A percentile compares a stretch with the other conserved stretches of the same genome.
Conservation (phyloP, 257 asterid genomes). For the Solanum bulbocastanum region DNA sequence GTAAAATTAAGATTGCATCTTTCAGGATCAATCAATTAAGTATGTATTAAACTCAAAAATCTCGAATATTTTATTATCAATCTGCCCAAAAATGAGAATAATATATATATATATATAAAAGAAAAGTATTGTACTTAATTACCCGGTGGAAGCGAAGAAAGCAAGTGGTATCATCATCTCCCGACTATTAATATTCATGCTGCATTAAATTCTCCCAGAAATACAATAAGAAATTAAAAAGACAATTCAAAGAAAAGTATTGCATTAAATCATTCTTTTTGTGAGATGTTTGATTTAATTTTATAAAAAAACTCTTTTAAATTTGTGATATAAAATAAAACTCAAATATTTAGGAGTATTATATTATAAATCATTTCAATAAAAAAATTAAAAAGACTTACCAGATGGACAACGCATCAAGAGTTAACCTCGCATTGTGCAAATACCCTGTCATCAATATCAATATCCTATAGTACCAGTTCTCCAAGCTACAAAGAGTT, state of each 20-base stretch:
- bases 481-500: constrained; percentile 41
- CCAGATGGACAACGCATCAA: constrained; percentile 47
- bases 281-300: no score
- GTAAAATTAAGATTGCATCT: background rate
- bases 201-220: background rate
- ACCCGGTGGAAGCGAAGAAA: constrained; percentile 58
- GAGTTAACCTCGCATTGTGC: constrained; percentile 28
- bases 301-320: no score
- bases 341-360: no score
- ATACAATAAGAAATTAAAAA: background rate
- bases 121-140: background rate
- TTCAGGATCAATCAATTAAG: background rate
- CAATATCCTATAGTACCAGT: constrained; percentile 50
- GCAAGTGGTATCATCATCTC: constrained; percentile 49
- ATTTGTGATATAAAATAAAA: no score
- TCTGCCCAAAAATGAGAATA: no score
- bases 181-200: constrained; percentile 40
- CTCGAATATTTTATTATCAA: no score
- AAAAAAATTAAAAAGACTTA: background rate
- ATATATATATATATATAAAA: no score
- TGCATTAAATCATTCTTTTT: background rate
- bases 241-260: background rate
- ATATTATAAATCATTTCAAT: no score
- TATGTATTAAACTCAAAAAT: no score
- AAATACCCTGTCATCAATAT: constrained; percentile 39